phyloP scores from a whole-genome alignment of 208 protist genomes.

The Leptomonas pyrrhocoris region DNA sequence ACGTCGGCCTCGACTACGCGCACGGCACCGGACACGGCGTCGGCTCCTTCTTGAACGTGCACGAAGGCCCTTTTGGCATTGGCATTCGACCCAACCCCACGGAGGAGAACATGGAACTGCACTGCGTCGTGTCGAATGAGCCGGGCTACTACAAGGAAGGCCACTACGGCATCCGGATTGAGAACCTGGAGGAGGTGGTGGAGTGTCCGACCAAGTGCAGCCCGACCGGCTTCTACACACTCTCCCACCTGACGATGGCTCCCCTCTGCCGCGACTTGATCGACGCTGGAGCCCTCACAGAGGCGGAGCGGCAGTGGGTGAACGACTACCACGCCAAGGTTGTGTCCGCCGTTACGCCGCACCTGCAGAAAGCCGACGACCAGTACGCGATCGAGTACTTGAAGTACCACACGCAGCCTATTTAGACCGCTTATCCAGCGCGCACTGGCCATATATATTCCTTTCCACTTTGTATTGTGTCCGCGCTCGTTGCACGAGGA shows the following conservation, averaged over 20 bases:
- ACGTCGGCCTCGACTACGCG: slow-evolving; percentile 93
- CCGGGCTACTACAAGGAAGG: slow-evolving; percentile 98
- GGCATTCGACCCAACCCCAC: slow-evolving; percentile 51
- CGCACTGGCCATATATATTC: neutral
- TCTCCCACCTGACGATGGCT: slow-evolving; percentile 88
- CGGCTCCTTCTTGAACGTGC: slow-evolving; percentile 96
- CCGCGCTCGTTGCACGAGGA: no score
- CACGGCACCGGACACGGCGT: slow-evolving; percentile 98
- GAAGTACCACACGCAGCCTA: slow-evolving; percentile 64
- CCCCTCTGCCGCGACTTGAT: slow-evolving; percentile 93
- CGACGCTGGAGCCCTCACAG: slow-evolving; percentile 72
- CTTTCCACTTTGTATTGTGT: neutral
- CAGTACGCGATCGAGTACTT: slow-evolving; percentile 67
- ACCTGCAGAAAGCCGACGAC: slow-evolving; percentile 54
- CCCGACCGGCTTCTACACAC: slow-evolving; percentile 63
- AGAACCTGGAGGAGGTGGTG: slow-evolving; percentile 95
- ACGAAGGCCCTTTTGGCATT: slow-evolving; percentile 94
- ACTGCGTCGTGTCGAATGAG: slow-evolving; percentile 90
- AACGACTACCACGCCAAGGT: slow-evolving; percentile 82
- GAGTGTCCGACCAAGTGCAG: slow-evolving; percentile 54
- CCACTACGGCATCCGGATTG: slow-evolving; percentile 98
- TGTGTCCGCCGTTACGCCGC: slow-evolving; percentile 40
- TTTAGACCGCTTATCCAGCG: slow-evolving; percentile 9
- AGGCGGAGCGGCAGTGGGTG: slow-evolving; percentile 69
- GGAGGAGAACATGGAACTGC: slow-evolving; percentile 54